phyloP scores from a whole-genome alignment of 192 early-diverging fungal species.

The Phycomyces blakesleeanus region DNA sequence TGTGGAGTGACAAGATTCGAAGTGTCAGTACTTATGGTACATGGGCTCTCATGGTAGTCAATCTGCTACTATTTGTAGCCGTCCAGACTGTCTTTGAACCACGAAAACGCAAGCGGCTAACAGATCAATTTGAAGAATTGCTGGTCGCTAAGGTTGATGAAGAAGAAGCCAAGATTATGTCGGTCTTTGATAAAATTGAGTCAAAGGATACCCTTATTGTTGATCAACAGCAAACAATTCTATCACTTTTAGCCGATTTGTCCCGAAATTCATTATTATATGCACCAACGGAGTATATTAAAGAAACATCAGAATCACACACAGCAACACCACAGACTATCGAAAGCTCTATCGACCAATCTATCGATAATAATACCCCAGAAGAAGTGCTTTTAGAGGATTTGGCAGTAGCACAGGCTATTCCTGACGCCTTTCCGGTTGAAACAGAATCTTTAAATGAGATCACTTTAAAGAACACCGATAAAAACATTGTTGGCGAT shows the following conservation, averaged over 20 bases:
- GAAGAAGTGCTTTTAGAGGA: too few species aligned
- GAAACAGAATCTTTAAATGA: too few species aligned
- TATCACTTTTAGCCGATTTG: constrained; percentile 9
- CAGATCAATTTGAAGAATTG: constrained; percentile 64
- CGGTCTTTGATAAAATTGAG: constrained; percentile 31
- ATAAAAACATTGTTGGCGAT: not conserved
- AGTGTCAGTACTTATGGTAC: constrained; percentile 71
- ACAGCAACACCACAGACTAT: too few species aligned
- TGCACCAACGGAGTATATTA: not conserved
- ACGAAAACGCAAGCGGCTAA: constrained; percentile 58
- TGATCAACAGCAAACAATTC: constrained; percentile 28
- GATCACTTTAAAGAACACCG: too few species aligned
- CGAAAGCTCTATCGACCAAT: too few species aligned
- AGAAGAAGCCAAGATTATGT: constrained; percentile 36
- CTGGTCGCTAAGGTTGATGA: constrained; percentile 43
- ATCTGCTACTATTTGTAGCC: constrained; percentile 60
- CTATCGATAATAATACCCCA: too few species aligned
- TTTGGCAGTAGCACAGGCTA: too few species aligned
- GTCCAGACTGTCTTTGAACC: constrained; percentile 77
- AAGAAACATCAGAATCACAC: too few species aligned
- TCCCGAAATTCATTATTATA: not conserved
- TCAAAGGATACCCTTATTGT: constrained; percentile 36
- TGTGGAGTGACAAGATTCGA: constrained; percentile 86
- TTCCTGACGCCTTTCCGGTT: too few species aligned
- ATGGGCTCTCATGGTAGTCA: constrained; percentile 67